A percentile compares a stretch with the other conserved stretches of the same genome.
Evolutionary conservation across 208 protist species (phyloP).

Genomic region (Novymonas esmeraldas): DNA sequence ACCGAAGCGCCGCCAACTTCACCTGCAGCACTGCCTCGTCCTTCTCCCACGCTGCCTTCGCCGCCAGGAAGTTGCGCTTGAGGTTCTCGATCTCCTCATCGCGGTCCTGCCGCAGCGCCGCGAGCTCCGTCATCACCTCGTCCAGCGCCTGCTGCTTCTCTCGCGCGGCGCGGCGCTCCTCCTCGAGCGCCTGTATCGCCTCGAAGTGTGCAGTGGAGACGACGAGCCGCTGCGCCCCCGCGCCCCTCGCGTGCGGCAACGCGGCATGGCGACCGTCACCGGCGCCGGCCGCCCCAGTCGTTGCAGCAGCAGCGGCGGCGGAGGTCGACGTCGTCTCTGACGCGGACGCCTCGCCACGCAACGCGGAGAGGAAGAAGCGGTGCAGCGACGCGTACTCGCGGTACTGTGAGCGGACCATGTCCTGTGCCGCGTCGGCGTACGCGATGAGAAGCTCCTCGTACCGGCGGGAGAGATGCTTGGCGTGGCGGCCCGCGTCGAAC

Average conservation of each 20-base stretch:
- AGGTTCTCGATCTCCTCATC: conserved; percentile 62
- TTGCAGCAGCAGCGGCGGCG: not conserved
- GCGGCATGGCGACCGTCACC: too few relatives aligned
- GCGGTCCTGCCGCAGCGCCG: conserved; percentile 39
- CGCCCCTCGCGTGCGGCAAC: too few relatives aligned
- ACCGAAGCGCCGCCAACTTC: conserved; percentile 54
- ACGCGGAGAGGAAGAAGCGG: conserved; percentile 42
- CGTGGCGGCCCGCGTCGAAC: conserved; percentile 38
- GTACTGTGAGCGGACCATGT: conserved; percentile 46
- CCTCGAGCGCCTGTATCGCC: conserved; percentile 53
- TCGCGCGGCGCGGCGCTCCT: conserved; percentile 45
- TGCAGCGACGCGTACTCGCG: conserved; percentile 52
- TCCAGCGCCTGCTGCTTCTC: conserved; percentile 53
- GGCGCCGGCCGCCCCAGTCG: not conserved
- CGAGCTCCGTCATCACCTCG: conserved; percentile 56
- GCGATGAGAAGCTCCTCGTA: conserved; percentile 30
- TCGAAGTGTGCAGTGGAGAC: conserved; percentile 58
- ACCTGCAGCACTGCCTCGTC: conserved; percentile 62
- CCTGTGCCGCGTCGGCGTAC: conserved; percentile 37
- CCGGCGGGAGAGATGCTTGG: conserved; percentile 44
- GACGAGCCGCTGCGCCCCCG: conserved; percentile 32
- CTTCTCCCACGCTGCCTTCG: conserved; percentile 55
- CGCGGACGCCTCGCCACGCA: conserved; percentile 41
- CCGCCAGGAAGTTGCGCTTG: conserved; percentile 48
- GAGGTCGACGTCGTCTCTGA: too few relatives aligned